Conservation (phyloP, 2,329 filamentous ascomycete genomes). For the Leptoxyphium fumago region DNA sequence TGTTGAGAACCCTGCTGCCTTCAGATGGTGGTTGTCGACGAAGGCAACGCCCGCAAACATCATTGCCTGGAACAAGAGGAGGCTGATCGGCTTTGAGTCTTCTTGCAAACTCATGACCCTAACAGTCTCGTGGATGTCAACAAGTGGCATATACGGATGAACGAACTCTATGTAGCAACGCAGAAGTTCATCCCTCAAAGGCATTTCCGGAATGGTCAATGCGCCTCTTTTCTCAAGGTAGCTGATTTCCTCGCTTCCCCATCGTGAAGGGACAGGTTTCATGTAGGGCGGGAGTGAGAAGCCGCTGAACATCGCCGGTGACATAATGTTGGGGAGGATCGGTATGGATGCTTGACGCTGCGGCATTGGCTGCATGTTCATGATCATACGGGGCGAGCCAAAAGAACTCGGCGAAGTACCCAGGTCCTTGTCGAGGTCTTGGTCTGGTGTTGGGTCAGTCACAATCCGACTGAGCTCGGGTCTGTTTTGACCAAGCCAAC, state of each 20-base stretch:
- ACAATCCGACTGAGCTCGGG: too few relatives aligned
- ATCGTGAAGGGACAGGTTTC: slow-evolving; percentile 60
- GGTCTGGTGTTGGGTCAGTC: slow-evolving; percentile 8
- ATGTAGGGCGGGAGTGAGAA: slow-evolving; percentile 51
- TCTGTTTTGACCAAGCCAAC: slow-evolving; percentile 16
- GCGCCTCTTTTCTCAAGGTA: slow-evolving; percentile 78
- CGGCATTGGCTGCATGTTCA: slow-evolving; percentile 16
- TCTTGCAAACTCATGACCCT: slow-evolving; percentile 49
- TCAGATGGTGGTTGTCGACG: slow-evolving; percentile 64
- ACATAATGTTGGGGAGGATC: slow-evolving; percentile 11
- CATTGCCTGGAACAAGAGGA: slow-evolving; percentile 82
- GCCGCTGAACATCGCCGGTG: slow-evolving; percentile 11
- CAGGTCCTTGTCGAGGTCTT: slow-evolving; percentile 12
- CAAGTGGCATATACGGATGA: slow-evolving; percentile 82
- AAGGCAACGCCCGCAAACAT: slow-evolving; percentile 91
- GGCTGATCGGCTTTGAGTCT: slow-evolving; percentile 57
- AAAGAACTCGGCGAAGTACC: slow-evolving; percentile 8
- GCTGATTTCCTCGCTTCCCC: slow-evolving; percentile 66
- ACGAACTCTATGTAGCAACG: slow-evolving; percentile 78
- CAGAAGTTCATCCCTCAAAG: slow-evolving; percentile 66
- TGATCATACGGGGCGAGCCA: slow-evolving; percentile 16
- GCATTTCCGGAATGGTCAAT: slow-evolving; percentile 54
- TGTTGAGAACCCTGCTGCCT: slow-evolving; percentile 59
- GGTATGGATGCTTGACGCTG: slow-evolving; percentile 13
- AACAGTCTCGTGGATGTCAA: slow-evolving; percentile 51